phyloP scores from a whole-genome alignment of 139 green algal species.

The Coelastrella sp. region DNA sequence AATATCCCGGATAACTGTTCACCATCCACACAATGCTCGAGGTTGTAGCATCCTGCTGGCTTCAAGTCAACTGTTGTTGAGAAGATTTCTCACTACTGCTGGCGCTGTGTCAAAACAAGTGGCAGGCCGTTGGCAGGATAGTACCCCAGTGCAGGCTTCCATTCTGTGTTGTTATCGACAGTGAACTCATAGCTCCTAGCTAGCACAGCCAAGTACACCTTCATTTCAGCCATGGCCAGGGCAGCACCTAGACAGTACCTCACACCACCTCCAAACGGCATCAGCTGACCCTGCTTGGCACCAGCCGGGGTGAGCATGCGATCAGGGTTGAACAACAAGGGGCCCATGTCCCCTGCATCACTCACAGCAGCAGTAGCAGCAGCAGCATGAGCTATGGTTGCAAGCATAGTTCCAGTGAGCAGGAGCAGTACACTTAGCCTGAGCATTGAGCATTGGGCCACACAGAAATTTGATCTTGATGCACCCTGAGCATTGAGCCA shows the following conservation, averaged over 20 bases:
- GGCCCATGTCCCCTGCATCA: slow-evolving; percentile 15
- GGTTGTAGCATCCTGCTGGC: too few species aligned
- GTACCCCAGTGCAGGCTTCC: slow-evolving; percentile 27
- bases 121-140: slow-evolving; percentile 37
- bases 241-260: slow-evolving; percentile 48
- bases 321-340: slow-evolving; percentile 35
- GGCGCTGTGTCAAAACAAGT: not conserved
- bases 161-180: slow-evolving; percentile 40
- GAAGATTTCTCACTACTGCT: not conserved
- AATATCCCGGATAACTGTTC: too few species aligned
- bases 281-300: slow-evolving; percentile 25
- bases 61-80: too few species aligned
- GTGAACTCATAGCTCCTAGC: slow-evolving; percentile 31
- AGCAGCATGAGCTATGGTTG: too few species aligned
- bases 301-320: slow-evolving; percentile 17
- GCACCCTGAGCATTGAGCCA: too few species aligned
- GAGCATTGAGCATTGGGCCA: too few species aligned
- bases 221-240: slow-evolving; percentile 48
- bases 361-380: not conserved
- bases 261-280: slow-evolving; percentile 30
- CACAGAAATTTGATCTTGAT: too few species aligned
- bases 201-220: slow-evolving; percentile 35
- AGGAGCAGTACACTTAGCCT: too few species aligned
- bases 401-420: too few species aligned
- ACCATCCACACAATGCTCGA: too few species aligned